Conservation (phyloP, 352 stramenopile species). For the Halophytophthora polymorphica region DNA sequence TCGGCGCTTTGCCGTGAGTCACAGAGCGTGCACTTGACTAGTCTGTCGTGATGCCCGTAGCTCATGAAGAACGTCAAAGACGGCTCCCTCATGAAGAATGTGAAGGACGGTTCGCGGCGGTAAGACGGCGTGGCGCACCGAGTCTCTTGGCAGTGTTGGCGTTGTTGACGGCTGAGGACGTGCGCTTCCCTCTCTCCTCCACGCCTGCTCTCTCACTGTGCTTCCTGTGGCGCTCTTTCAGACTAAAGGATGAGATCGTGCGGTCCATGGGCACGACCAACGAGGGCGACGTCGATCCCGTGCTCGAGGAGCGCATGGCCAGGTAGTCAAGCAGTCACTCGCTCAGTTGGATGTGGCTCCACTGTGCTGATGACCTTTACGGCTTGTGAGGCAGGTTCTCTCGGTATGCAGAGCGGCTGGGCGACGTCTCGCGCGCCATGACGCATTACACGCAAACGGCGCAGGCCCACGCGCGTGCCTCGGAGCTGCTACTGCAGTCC, state of each 20-base stretch:
- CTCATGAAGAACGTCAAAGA: conserved; percentile 82
- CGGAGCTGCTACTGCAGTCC: conserved; percentile 43
- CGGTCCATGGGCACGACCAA: conserved; percentile 45
- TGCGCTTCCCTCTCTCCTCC: too few species aligned
- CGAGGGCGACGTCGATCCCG: conserved; percentile 59
- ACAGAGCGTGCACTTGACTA: conserved; percentile 1
- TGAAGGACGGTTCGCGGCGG: conserved; percentile 75
- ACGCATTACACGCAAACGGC: conserved; percentile 36
- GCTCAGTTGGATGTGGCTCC: too few species aligned
- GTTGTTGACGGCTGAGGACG: too few species aligned
- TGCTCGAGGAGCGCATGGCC: conserved; percentile 62
- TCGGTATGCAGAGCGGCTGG: conserved; percentile 56
- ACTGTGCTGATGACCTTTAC: neutral
- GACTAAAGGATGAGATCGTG: conserved; percentile 73
- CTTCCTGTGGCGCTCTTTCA: too few species aligned
- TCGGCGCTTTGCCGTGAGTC: neutral
- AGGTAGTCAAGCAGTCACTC: conserved; percentile 31
- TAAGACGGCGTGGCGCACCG: too few species aligned
- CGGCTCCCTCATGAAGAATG: conserved; percentile 67
- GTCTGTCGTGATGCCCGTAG: conserved; percentile 13
- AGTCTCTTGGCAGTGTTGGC: too few species aligned
- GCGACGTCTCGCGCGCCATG: conserved; percentile 56
- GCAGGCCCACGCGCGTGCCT: conserved; percentile 43
- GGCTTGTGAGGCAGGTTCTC: conserved; percentile 36
- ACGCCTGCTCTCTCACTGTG: neutral